Conservation (phyloP, 2,329 filamentous ascomycete species). For the Hypomyces perniciosus region DNA sequence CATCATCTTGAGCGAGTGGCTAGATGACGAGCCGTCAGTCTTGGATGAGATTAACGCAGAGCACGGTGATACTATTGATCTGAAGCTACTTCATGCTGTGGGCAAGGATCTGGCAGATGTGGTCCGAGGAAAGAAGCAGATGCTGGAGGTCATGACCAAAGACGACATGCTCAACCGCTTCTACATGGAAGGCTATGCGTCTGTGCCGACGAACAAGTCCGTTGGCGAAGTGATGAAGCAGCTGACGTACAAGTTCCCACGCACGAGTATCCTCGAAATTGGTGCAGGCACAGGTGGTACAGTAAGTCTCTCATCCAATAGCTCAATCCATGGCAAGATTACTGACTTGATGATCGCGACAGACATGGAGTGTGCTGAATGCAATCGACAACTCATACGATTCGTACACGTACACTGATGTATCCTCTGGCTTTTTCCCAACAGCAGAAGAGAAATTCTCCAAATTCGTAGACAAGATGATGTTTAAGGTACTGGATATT, state of each 20-base stretch:
- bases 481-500: constrained; percentile 22
- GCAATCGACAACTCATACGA: not conserved
- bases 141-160: constrained; percentile 31
- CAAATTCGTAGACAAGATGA: constrained; percentile 6
- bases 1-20: not conserved
- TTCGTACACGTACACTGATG: constrained; percentile 24
- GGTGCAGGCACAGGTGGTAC: constrained; percentile 33
- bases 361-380: not conserved
- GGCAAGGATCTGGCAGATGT: constrained; percentile 25
- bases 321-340: not conserved
- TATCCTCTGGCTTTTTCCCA: constrained; percentile 26
- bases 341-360: no score
- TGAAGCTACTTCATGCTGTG: constrained; percentile 1
- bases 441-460: constrained; percentile 16
- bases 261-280: constrained; percentile 32
- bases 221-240: not conserved
- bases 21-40: not conserved
- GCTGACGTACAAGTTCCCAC: constrained; percentile 13
- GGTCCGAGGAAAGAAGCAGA: constrained; percentile 27
- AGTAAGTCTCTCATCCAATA: constrained; percentile 14
- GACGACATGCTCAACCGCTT: constrained; percentile 23
- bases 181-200: constrained; percentile 9
- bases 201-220: not conserved
- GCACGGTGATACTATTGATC: not conserved
- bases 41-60: not conserved